Conservation (phyloP, 2,329 filamentous ascomycete genomes). For the Epichloe sp. region DNA sequence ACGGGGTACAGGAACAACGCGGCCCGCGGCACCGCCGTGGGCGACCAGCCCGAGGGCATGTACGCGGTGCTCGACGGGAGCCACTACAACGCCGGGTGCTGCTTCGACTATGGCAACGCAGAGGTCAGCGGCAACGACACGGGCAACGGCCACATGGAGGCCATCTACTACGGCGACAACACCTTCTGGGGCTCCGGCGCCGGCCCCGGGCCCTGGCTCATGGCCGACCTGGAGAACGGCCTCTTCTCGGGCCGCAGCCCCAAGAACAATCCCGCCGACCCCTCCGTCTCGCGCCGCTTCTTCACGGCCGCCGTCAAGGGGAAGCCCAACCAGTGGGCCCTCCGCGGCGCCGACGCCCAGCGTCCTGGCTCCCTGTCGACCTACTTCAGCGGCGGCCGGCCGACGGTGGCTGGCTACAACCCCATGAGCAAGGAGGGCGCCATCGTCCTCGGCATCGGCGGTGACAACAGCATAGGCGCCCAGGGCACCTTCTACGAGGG, state of each 20-base stretch:
- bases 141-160: slow-evolving; percentile 55
- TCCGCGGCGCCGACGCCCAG: slow-evolving; percentile 43
- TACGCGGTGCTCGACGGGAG: slow-evolving; percentile 47
- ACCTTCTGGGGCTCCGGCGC: slow-evolving; percentile 40
- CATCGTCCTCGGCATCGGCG: slow-evolving; percentile 58
- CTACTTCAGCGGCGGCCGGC: slow-evolving; percentile 44
- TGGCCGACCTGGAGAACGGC: slow-evolving; percentile 57
- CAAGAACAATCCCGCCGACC: slow-evolving; percentile 35
- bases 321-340: slow-evolving; percentile 39
- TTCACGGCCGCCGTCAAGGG: slow-evolving; percentile 44
- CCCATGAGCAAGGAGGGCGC: slow-evolving; percentile 52
- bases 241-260: slow-evolving; percentile 43
- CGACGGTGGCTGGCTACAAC: slow-evolving; percentile 31
- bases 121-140: slow-evolving; percentile 38
- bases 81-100: slow-evolving; percentile 44
- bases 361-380: slow-evolving; percentile 39
- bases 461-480: slow-evolving; percentile 46
- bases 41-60: slow-evolving; percentile 44
- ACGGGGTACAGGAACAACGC: slow-evolving; percentile 50
- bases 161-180: slow-evolving; percentile 49
- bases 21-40: slow-evolving; percentile 37
- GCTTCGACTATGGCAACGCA: slow-evolving; percentile 45
- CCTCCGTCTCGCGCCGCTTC: slow-evolving; percentile 41
- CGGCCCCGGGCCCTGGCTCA: slow-evolving; percentile 51
- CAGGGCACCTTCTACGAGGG: slow-evolving; percentile 55